Evolutionary conservation across 805 yeast species (phyloP).

Genomic region (Isabelozyma pseudorhagii): DNA sequence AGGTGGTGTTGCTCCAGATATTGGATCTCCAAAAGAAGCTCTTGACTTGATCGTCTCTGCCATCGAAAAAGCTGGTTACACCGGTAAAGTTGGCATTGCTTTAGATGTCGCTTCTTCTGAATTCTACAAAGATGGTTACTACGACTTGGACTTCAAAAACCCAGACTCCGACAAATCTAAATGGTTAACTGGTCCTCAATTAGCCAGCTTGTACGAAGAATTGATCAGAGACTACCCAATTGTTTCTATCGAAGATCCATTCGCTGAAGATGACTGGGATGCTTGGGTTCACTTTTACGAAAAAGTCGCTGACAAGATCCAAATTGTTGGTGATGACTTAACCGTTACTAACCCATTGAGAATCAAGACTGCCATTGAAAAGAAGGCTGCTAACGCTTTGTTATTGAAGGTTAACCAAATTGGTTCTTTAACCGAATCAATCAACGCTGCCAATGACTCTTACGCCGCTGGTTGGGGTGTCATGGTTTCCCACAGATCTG

Average conservation of each 20-base stretch:
- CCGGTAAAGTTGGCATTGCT: conserved; percentile 16
- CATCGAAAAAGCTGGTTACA: conserved; percentile 14
- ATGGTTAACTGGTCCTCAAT: conserved; percentile 15
- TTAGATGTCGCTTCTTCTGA: conserved; percentile 20
- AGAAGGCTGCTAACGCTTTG: conserved; percentile 16
- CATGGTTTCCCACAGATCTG: conserved; percentile 20
- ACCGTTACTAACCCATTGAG: conserved; percentile 19
- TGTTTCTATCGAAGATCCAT: conserved; percentile 19
- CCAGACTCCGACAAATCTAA: conserved; percentile 13
- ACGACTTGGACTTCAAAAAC: conserved; percentile 19
- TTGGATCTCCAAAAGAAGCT: conserved; percentile 17
- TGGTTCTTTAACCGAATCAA: conserved; percentile 17
- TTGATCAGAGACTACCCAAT: conserved; percentile 17
- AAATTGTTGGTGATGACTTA: conserved; percentile 18
- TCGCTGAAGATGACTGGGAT: conserved; percentile 22
- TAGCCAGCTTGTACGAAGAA: conserved; percentile 13
- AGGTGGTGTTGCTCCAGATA: conserved; percentile 21
- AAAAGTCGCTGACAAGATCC: conserved; percentile 10
- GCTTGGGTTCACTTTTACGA: conserved; percentile 13
- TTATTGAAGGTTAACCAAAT: conserved; percentile 21
- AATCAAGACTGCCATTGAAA: conserved; percentile 15
- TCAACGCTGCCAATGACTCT: conserved; percentile 13
- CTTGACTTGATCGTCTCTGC: conserved; percentile 15
- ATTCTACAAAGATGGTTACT: conserved; percentile 17
- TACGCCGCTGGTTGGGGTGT: conserved; percentile 17